Evolutionary conservation across 352 stramenopile species (phyloP), one percentile per base, ranked within the genome.

Genomic region (Phytophthora tubulina): DNA sequence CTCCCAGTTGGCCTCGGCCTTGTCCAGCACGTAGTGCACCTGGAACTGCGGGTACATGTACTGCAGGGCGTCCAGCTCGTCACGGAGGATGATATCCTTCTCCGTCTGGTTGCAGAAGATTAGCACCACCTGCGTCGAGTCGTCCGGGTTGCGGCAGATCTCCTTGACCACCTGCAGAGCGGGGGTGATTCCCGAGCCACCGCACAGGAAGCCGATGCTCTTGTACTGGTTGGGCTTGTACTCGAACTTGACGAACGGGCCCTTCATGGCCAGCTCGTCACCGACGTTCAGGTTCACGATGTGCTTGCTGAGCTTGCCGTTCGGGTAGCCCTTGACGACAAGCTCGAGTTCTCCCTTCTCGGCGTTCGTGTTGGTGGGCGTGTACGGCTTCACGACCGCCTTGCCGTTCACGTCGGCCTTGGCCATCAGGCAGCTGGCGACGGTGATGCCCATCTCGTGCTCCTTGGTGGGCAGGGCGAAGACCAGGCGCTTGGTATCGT

Each of bases 221-320:
- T 92, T 92, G 70, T 86, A 93, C 57, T 88, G 75, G 76, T 96
- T 96, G 45, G 90, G 75, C 73, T 84, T 85, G 82, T 97, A 96
- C 46, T 82, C 61, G 38, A 97, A 91, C 75, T 97, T 97, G 54
- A 85, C 56, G 62, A 96, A 90, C 21, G 91, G 91, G 9, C 91
- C 91, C 77, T 97, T 97, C 73, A 97, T 88, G 48, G 88, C 84
- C 35, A 97, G 74, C 59, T 78, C 70, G 66, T 97, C 91, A 36
- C 91, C 91, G 30, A 85, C 76, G 53, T 95, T 80, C 13, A 97
- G 76, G 32, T 79, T 66, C 50, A 87, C 75, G 30, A 97, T 91
- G 74, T 97, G 87, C 67, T 89, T 90, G 63, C 88, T 96, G 48
- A 97, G 81, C 63, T 91, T 86, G 56, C 91, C 91, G 27, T 79